Evolutionary conservation across 2,329 filamentous ascomycete genomes (phyloP), one percentile per base, ranked within the genome.

Genomic region (Fusarium globosum): DNA sequence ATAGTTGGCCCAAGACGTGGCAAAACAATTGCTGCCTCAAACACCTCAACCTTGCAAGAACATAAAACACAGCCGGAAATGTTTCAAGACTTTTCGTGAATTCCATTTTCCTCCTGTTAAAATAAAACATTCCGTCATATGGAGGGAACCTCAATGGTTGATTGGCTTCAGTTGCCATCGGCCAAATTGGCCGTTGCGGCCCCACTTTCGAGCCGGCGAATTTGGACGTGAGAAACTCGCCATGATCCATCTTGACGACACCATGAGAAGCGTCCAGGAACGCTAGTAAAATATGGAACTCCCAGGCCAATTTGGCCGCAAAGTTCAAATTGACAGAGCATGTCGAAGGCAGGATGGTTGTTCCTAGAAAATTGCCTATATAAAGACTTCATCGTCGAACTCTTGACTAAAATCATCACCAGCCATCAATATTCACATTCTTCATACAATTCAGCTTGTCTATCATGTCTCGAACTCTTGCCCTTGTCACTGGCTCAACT

Each of bases 401-500:
- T 26, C 38, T 35, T 58, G 5, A 18, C 14, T 6, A 18, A 45
- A n/a, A 3, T 58, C 23, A 48, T 14, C 23, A 58, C 6, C 41
- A 58, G 28, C 18, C 21, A 35, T 3, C 21, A 26, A 36, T 20
- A 36, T 23, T 16, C 26, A 16, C 4, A 42, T 14, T 1, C 4
- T 26, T 35, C 10, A 6, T 13, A 45, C 13, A 6, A 2, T 20
- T 21, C 20, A 41, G 2, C 1, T 18, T 42, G 10, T 7, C 20
- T 20, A 67, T 6, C 11, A 75, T 74, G 73, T 39, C 71, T 48
- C 46, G 7, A 2, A 61, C 61, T 7, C 63, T 79, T 7, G 77
- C 46, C 2, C 71, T 79, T 0, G 52, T 79, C 11, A 79, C 77
- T 0, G 78, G 78, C 4, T 60, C 77, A 15, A 79, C 63, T 36